Base-by-base conservation (phyloP, 495 filamentous ascomycete species). In the Aspergillus kassunensis region DNA sequence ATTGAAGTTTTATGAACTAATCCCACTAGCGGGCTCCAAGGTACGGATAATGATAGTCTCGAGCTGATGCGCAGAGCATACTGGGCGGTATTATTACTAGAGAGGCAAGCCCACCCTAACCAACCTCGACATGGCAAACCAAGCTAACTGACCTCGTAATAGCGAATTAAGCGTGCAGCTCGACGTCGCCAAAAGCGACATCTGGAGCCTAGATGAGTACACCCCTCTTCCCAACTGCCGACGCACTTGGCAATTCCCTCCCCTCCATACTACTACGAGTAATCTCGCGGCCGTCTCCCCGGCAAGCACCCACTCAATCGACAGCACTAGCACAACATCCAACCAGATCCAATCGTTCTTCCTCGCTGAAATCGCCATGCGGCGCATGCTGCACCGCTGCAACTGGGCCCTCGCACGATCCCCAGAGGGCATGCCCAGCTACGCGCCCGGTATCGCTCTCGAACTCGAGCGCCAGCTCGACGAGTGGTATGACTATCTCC, bases 341-440 rank as follows among this genome's bases (percentile, higher is more conserved):
- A 27, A 45, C 3, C 34, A 41, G 30, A n/a, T 35, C 11, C 24
- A 31, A 30, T 45, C 49, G 29, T 52, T 33, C 29, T 52, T 52
- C 37, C 40, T 52, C 0, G 49, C 49, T 2, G 49, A 52, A n/a
- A 52, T 52, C 11, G 49, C 49, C 12, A 52, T 52, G 49, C 25
- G 49, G 0, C 49, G 49, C 11, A 52, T 52, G 49, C 39, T 52
- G 0, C 49, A 52, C 24, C 49, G 49, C 13, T 52, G 49, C 19
- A 52, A 52, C 27, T 33, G 25, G 18, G 49, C 49, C 6, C 39
- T 52, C 15, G n/a, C 39, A 21, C 6, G 13, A 12, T 42, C 33
- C 13, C n/a, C 36, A 8, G 30, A 23, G 1, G 49, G 37, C 16
- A 4, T 20, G 0, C 20, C 16, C 15, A 12, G 33, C 13, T 52